These are phyloP conservation scores for Aspergillus baeticus DNA, from an alignment of 495 filamentous ascomycete genomes.

Conservation along the genomic window DNA sequence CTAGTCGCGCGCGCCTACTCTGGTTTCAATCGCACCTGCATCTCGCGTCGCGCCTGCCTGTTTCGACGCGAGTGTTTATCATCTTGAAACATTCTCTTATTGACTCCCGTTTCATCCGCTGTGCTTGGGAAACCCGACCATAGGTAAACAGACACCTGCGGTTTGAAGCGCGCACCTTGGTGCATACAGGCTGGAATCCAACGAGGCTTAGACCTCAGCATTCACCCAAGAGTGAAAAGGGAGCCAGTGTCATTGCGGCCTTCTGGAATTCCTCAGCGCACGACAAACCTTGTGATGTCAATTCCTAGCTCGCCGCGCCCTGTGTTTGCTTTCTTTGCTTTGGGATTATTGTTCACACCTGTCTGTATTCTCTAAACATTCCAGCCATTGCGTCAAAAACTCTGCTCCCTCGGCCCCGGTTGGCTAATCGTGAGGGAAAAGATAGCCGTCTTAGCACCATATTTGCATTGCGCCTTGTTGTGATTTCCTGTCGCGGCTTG, in stretches of 20 bases:
- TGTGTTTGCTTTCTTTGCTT: constrained; percentile 13
- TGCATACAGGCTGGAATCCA: constrained; percentile 8
- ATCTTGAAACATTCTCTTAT: constrained; percentile 26
- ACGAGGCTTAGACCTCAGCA: constrained; percentile 9
- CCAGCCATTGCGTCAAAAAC: constrained; percentile 12
- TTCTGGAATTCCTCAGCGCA: constrained; percentile 16
- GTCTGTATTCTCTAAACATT: constrained; percentile 17
- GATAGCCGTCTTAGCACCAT: constrained; percentile 11
- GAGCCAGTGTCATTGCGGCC: constrained; percentile 9
- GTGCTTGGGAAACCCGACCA: constrained; percentile 11
- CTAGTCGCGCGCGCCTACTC: constrained; percentile 24
- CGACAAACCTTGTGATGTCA: constrained; percentile 21
- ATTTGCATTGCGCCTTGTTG: constrained; percentile 9
- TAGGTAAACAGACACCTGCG: constrained; percentile 10
- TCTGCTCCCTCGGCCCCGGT: constrained; percentile 9
- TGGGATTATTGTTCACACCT: constrained; percentile 10
- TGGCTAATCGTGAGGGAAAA: constrained; percentile 17
- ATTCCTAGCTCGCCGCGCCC: constrained; percentile 16
- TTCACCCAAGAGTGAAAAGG: constrained; percentile 4
- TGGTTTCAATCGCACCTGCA: constrained; percentile 24
- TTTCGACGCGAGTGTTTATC: constrained; percentile 23
- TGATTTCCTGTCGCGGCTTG: constrained; percentile 12
- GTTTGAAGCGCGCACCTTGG: constrained; percentile 21
- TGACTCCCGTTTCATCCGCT: constrained; percentile 16
- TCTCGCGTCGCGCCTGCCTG: constrained; percentile 28